Evolutionary conservation across 164 flowering plant species (phyloP).

Genomic region (Litsea cubeba): DNA sequence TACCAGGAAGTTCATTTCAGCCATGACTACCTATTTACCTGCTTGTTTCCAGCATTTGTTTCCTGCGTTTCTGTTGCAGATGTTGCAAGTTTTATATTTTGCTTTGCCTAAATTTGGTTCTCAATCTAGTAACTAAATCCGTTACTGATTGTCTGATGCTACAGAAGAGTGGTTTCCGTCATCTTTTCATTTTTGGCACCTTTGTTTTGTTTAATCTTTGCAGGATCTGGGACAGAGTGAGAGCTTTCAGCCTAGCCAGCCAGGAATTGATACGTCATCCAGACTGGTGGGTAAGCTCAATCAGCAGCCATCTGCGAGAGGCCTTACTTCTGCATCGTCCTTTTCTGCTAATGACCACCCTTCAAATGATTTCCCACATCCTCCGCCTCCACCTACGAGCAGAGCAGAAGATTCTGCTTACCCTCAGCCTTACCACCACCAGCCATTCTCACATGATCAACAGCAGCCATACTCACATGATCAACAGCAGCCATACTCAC

Average conservation of each 20-base stretch:
- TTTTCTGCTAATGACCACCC: constrained; percentile 26
- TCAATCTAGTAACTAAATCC: too few species aligned
- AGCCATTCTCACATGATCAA: not conserved
- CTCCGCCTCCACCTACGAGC: constrained; percentile 38
- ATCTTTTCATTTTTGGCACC: too few species aligned
- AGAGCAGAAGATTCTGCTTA: constrained; percentile 40
- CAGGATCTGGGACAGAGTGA: constrained; percentile 19
- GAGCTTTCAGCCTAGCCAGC: constrained; percentile 21
- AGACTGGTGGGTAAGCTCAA: constrained; percentile 25
- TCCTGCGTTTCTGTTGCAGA: too few species aligned
- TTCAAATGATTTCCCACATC: constrained; percentile 39
- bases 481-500: constrained; percentile 24
- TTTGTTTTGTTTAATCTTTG: not conserved
- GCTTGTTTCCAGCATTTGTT: too few species aligned
- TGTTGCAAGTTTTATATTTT: too few species aligned
- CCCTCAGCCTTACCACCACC: constrained; percentile 44
- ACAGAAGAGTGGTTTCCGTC: too few species aligned
- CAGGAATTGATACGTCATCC: constrained; percentile 40
- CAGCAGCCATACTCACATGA: constrained; percentile 5
- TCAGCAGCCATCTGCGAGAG: constrained; percentile 24
- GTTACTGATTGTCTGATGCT: too few species aligned
- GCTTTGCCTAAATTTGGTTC: too few species aligned
- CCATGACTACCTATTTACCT: too few species aligned
- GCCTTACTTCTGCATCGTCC: constrained; percentile 21
- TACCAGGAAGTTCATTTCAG: too few species aligned